Base-by-base conservation (phyloP, 108 stramenopile genomes). In the Bacterosira constricta region DNA sequence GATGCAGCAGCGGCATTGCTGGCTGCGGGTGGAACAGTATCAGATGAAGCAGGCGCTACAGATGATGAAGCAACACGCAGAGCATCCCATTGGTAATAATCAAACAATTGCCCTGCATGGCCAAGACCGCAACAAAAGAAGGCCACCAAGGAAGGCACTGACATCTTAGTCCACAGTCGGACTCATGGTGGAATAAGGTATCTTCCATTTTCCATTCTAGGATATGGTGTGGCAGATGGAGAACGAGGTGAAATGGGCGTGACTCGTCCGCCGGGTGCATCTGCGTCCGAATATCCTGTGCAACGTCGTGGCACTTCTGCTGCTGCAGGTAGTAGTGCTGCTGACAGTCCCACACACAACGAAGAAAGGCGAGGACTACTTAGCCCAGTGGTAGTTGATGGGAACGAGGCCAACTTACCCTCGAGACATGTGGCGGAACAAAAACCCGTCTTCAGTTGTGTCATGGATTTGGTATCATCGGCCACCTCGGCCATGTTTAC, bases 381-480 rank as follows among this genome's bases (percentile, higher is more conserved):
- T 3, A 73, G 64, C 25, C 61, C 67, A 34, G 61, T 63, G 1
- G 46, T 60, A 17, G 61, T 57, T 34, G 68, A 75, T 71, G 86
- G 58, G 56, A 86, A 65, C 75, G 85, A 63, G 64, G 71, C 50
- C 39, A 78, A 77, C 42, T 46, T 77, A 23, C 76, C 76, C 13
- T 32, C 78, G 0, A 88, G 86, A 23, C 79, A 88, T 21, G 82
- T 88, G 42, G 88, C 89, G 15, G 77, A 89, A 68, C 73, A 65
- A 30, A 53, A 78, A 30, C 83, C 86, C 76, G 30, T 80, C 84
- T 88, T 94, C 79, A 74, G 87, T 25, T 94, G 92, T 51, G 87
- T 94, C 12, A 80, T 86, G 47, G 90, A 94, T 79, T 80, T 81
- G 17, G 81, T 94, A 3, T 73, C 75, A 0, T 75, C 69, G 15